phyloP scores from a whole-genome alignment of 2,329 filamentous ascomycete genomes.

The Fusarium nodosum region DNA sequence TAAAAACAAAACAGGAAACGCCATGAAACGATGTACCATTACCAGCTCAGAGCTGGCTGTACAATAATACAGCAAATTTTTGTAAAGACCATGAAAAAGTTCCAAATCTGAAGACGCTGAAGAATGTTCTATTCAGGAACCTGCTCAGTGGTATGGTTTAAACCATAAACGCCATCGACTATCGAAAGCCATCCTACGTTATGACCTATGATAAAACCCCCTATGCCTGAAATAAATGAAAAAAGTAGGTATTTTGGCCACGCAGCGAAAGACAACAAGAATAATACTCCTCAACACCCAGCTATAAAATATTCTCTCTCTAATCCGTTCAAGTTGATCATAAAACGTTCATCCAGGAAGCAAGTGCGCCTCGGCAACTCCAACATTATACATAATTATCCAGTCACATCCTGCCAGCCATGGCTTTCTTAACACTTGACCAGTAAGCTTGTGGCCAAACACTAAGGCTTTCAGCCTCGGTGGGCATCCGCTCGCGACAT shows the following conservation, averaged over 20 bases:
- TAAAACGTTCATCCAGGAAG: slow-evolving; percentile 42
- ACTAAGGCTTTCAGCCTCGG: slow-evolving; percentile 67
- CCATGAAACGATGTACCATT: slow-evolving; percentile 47
- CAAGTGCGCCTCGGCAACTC: slow-evolving; percentile 30
- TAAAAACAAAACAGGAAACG: slow-evolving; percentile 48
- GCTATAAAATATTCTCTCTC: slow-evolving; percentile 48
- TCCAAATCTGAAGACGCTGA: slow-evolving; percentile 30
- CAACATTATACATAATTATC: slow-evolving; percentile 27
- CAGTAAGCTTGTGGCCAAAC: slow-evolving; percentile 74
- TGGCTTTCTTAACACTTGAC: slow-evolving; percentile 68
- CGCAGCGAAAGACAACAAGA: slow-evolving; percentile 48
- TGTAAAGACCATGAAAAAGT: slow-evolving; percentile 25
- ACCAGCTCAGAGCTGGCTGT: slow-evolving; percentile 50
- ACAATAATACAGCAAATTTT: slow-evolving; percentile 48
- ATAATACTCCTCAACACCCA: slow-evolving; percentile 52
- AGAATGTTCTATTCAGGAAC: slow-evolving; percentile 40
- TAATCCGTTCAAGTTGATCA: slow-evolving; percentile 45
- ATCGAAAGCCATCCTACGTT: slow-evolving; percentile 30
- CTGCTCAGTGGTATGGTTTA: slow-evolving; percentile 32
- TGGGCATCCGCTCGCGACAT: slow-evolving; percentile 70
- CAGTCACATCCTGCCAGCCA: slow-evolving; percentile 52
- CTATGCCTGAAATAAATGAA: slow-evolving; percentile 35
- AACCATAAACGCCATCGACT: slow-evolving; percentile 40
- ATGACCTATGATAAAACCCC: slow-evolving; percentile 28
- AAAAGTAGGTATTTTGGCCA: slow-evolving; percentile 42